Evolutionary conservation across 2,329 filamentous ascomycete genomes (phyloP), one percentile per base, ranked within the genome.

Genomic region (Fusarium paranaense): DNA sequence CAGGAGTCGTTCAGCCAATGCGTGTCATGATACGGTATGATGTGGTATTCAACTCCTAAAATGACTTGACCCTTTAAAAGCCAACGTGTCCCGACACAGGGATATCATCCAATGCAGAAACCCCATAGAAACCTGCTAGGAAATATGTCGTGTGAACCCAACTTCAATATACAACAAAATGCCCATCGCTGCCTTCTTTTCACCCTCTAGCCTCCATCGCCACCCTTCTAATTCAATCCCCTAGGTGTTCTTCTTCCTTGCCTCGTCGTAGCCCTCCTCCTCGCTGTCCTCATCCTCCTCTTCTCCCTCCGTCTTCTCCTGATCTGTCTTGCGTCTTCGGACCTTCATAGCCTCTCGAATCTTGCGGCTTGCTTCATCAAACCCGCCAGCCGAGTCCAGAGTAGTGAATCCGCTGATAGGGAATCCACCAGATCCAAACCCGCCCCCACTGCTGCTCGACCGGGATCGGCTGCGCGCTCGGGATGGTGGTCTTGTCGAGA

Each of bases 401-500:
- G 86, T 85, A 27, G 89, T 97, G 77, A 97, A 94, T 3, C 88
- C 90, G 78, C 91, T 91, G 70, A 96, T 83, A 1, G 90, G 89
- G 79, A 94, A 93, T 0, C 88, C 90, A 4, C 85, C 85, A 20
- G 87, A 89, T 5, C 91, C 90, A 65, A 91, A 86, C 1, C 90
- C 88, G 30, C 90, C 90, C 45, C 91, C 90, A 70, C 88, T 90
- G 71, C 91, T 94, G 81, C 92, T 90, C 77, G 90, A 94, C 60
- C 92, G 88, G 77, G 91, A 94, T 30, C 93, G 88, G 74, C 89
- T 92, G 66, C 91, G 89, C 61, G 90, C 92, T n/a, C 95, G 91
- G 61, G 94, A 97, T n/a, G 93, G 89, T 6, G 95, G 95, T 33
- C 94, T 89, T 18, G 94, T 97, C 4, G 95, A 95, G 85, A 98